Base-by-base conservation (phyloP, 2,329 filamentous ascomycete genomes). In the Elsinoe ampelina region DNA sequence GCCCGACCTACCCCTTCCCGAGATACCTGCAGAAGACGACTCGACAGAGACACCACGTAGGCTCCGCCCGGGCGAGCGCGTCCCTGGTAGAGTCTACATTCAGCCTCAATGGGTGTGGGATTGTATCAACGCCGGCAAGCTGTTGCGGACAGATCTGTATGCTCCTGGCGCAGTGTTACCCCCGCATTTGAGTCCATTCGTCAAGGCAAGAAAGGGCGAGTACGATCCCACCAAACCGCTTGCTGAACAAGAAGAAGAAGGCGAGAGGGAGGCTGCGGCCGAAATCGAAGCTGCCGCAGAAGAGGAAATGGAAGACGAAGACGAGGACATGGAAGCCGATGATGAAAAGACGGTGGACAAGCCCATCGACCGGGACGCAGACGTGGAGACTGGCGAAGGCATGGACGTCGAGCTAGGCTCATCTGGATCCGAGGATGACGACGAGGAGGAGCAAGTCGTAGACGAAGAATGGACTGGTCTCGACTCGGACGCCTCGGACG, bases 61-160 rank as follows among this genome's bases (percentile, higher is more conserved):
- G 11, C 66, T 78, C 59, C 75, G 73, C 66, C 74, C 77, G 30
- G 86, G 88, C 66, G 83, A 83, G 61, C 83, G 90, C 60, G 86
- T 97, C 60, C 90, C 92, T n/a, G 92, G 92, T 35, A 81, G 93
- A 62, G 89, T 84, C 61, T 98, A 98, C 65, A 75, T 98, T 57
- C 93, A 98, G 75, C 93, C 93, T 17, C 93, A 98, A 70, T 98
- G 95, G 92, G 84, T 98, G 3, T 98, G 93, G 93, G 93, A 98
- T 68, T 92, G 88, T 66, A 76, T 95, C 70, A 98, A 98, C 70
- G 88, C 93, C 45, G 89, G 89, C 61, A 89, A 92, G 71, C 76
- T 98, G 57, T 84, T 96, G 70, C 81, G 87, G 62, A 83, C 91
- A 32, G 89, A 96, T 67, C 73, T 91, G 35, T 98, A 98, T 67